Base-by-base conservation (phyloP, 2,329 filamentous ascomycete species). In the Drechslerella stenobrocha region DNA sequence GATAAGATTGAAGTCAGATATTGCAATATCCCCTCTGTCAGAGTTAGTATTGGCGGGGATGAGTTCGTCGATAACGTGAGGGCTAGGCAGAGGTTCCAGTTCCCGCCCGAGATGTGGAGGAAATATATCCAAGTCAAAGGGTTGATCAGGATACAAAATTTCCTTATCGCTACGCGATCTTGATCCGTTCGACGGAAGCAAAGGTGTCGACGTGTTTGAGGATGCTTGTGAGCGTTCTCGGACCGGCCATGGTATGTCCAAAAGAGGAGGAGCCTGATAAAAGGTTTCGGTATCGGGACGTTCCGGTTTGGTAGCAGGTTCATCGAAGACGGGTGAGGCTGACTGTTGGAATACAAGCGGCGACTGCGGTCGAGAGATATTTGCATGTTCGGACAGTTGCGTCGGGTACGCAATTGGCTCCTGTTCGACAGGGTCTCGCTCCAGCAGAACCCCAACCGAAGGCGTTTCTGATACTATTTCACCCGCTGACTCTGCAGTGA, bases 231-330 rank as follows among this genome's bases (percentile, higher is more conserved):
- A 42, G 7, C 3, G 13, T 20, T 51, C 55, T 24, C 30, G 9
- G 9, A 59, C 11, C 22, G 63, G 45, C 63, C 55, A 67, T 34
- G 42, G 37, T 1, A 56, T 47, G 18, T 60, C 50, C 18, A 37
- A 30, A 26, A 56, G 15, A 28, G 28, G 35, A 22, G 50, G 50
- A 3, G 35, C 44, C 5, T 46, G 13, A 28, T 67, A 67, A 2
- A 32, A 37, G 7, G 55, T 55, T 51, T 60, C 63, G 30, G 37
- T 45, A n/a, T 32, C 60, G 20, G 55, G 63, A 18, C 37, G 34
- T 15, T 67, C 55, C 9, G 55, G 55, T 47, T 67, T 67, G 2
- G 35, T 23, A 9, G 51, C 63, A 8, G 55, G 32, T 23, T 60
- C 55, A 32, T 42, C 40, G 11, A 30, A 20, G 1, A 42, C 11